Base-by-base conservation (phyloP, 768 basidiomycete genomes). In the Termitomyces sp. region DNA sequence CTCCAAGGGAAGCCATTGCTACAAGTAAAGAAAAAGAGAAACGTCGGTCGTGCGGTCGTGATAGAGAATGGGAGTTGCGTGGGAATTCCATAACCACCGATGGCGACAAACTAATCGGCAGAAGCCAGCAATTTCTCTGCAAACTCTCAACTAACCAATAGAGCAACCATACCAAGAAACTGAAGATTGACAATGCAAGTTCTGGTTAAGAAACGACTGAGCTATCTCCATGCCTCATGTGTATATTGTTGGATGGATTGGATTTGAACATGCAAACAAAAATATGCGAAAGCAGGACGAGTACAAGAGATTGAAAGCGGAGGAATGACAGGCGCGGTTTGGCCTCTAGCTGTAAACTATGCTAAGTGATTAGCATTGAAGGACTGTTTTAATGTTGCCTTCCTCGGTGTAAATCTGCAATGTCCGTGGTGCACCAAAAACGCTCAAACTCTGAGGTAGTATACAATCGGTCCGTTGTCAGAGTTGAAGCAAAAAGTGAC, bases 1-100 rank as follows among this genome's bases (percentile, higher is more conserved):
- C 88, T 21, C 93, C 96, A 28, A 98, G 83, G 49, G 82, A 82
- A 65, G 84, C 85, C 89, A 92, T 92, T 26, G 35, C 1, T 34
- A 8, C 19, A 28, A 40, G 30, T 21, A 17, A 21, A 21, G 1
- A 24, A 15, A 30, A 5, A 35, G 8, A 45, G 43, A 11, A 12
- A n/a, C n/a, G n/a, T n/a, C n/a, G n/a, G n/a, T n/a, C n/a, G n/a
- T n/a, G n/a, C n/a, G n/a, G 30, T 32, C 30, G 30, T 32, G 8
- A n/a, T 2, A 12, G 28, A 30, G 11, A 4, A 24, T 17, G 1
- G 28, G n/a, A n/a, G n/a, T n/a, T 28, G 47, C 49, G 49, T 38
- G 37, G n/a, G 37, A 28, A 50, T 8, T 26, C 1, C 14, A 37
- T 37, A 34, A 34, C 11, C 12, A 12, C 1, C 11, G 5, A 34